These are phyloP conservation scores for Cystofilobasidium bisporidii DNA, from an alignment of 768 basidiomycete genomes.

Conservation along the genomic window DNA sequence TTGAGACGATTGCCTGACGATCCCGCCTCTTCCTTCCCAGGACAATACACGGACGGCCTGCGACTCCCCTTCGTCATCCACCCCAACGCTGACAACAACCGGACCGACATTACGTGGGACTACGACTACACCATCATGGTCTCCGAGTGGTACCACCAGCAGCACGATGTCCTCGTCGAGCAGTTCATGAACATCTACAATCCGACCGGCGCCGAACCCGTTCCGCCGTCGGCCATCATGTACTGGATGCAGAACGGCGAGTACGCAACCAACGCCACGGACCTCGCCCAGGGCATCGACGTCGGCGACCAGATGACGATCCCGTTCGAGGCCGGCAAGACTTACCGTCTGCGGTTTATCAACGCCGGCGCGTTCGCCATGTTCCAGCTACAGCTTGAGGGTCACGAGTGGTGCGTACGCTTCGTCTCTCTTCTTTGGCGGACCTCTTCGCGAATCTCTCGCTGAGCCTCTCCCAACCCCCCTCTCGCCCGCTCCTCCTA, in stretches of 20 bases:
- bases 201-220: slow-evolving; percentile 62
- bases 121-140: slow-evolving; percentile 80
- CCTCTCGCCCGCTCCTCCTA: not conserved
- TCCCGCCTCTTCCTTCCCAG: not conserved
- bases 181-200: slow-evolving; percentile 21
- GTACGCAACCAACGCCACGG: slow-evolving; percentile 54
- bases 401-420: slow-evolving; percentile 37
- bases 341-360: slow-evolving; percentile 77
- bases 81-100: slow-evolving; percentile 32
- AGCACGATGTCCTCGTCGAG: slow-evolving; percentile 6
- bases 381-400: slow-evolving; percentile 41
- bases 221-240: slow-evolving; percentile 75
- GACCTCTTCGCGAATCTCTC: no score
- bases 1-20: no score
- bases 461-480: not conserved
- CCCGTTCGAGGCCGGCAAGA: slow-evolving; percentile 75
- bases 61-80: slow-evolving; percentile 77
- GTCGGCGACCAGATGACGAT: slow-evolving; percentile 79
- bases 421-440: no score
- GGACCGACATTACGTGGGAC: slow-evolving; percentile 62
- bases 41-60: slow-evolving; percentile 87
- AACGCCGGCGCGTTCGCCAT: slow-evolving; percentile 47
- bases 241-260: slow-evolving; percentile 68
- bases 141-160: slow-evolving; percentile 78
- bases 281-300: slow-evolving; percentile 46